phyloP scores from a whole-genome alignment of 2,329 filamentous ascomycete genomes.

The Diaporthe ilicicola region DNA sequence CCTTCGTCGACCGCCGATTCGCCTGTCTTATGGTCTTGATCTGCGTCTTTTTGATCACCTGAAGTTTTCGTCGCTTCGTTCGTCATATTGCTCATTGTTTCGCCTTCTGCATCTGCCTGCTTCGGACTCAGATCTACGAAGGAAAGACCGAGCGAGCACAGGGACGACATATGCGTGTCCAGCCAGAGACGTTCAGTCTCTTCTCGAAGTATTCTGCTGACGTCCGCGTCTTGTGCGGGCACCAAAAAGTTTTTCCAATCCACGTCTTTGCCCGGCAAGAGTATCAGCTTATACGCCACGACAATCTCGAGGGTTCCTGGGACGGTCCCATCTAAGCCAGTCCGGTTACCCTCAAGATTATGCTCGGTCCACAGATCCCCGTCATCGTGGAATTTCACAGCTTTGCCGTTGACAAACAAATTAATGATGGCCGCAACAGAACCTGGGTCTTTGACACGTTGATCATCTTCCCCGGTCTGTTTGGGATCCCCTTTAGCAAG shows the following conservation, averaged over 20 bases:
- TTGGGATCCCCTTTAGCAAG: background rate
- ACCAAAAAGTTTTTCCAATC: conserved; percentile 17
- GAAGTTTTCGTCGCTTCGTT: background rate
- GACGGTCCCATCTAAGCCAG: background rate
- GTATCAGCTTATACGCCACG: background rate
- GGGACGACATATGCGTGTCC: background rate
- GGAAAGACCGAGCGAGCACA: background rate
- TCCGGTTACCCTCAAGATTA: background rate
- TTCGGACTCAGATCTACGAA: background rate
- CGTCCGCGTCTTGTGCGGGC: background rate
- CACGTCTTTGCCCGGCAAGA: background rate
- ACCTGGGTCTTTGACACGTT: background rate
- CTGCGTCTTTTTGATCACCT: background rate
- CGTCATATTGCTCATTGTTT: background rate
- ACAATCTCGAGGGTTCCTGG: background rate
- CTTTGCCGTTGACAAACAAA: background rate
- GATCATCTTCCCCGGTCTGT: background rate
- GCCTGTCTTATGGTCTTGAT: no score
- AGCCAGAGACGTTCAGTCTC: background rate
- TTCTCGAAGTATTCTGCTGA: background rate
- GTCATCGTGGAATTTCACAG: background rate
- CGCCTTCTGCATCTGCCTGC: background rate
- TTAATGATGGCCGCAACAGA: background rate
- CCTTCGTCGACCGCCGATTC: background rate
- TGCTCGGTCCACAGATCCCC: background rate